Evolutionary conservation across 2,329 filamentous ascomycete genomes (phyloP).

Genomic region (Colletotrichum sojae): DNA sequence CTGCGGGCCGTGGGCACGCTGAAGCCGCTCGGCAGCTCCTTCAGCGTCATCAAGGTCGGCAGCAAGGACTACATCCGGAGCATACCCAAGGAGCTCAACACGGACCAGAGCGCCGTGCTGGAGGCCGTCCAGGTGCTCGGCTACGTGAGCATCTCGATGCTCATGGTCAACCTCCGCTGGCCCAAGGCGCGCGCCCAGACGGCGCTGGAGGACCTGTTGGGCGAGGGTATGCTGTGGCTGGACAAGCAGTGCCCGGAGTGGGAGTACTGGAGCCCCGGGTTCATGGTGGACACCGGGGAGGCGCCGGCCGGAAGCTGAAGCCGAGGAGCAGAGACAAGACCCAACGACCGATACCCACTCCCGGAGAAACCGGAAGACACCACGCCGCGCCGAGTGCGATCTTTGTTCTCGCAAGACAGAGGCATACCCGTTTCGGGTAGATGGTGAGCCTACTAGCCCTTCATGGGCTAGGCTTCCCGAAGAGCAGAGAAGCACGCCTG

Average conservation of each 20-base stretch:
- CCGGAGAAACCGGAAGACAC: background rate
- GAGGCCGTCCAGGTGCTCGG: slow-evolving; percentile 93
- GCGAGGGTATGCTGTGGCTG: slow-evolving; percentile 93
- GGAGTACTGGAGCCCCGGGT: slow-evolving; percentile 93
- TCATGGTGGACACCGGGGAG: slow-evolving; percentile 68
- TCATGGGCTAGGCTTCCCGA: background rate
- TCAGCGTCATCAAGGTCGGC: slow-evolving; percentile 87
- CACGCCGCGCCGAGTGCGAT: background rate
- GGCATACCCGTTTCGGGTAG: background rate
- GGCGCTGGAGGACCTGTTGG: slow-evolving; percentile 89
- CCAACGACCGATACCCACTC: slow-evolving; percentile 40
- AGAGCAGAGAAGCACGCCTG: background rate
- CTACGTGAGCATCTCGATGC: slow-evolving; percentile 90
- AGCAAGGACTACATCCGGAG: slow-evolving; percentile 90
- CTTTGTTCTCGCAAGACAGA: background rate
- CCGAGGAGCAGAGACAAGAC: slow-evolving; percentile 42
- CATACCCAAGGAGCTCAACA: slow-evolving; percentile 94
- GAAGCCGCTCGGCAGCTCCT: slow-evolving; percentile 88
- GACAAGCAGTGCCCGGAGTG: slow-evolving; percentile 88
- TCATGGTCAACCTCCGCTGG: slow-evolving; percentile 90
- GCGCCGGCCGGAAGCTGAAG: slow-evolving; percentile 41
- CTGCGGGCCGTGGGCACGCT: slow-evolving; percentile 90
- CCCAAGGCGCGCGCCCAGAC: slow-evolving; percentile 87
- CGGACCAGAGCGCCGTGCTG: slow-evolving; percentile 91
- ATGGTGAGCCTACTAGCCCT: background rate